Evolutionary conservation across 345 rosid species (phyloP).

Genomic region (Punica granatum): DNA sequence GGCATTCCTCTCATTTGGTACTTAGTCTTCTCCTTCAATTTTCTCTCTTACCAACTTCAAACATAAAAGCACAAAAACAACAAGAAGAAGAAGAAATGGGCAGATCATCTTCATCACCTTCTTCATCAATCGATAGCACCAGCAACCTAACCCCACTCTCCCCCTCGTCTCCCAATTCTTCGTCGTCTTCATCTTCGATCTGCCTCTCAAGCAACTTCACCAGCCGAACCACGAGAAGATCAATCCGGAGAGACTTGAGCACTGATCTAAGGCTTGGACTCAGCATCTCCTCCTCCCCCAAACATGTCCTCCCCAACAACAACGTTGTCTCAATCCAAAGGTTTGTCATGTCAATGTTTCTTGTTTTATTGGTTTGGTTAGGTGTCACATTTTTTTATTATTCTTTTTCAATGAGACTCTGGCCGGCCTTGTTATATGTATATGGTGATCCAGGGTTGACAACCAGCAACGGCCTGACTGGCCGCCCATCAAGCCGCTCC

Average conservation of each 20-base stretch:
- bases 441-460: slow-evolving; percentile 8
- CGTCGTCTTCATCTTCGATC: neutral
- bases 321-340: neutral
- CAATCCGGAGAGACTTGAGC: slow-evolving; percentile 17
- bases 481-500: slow-evolving; percentile 28
- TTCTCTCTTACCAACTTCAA: no score
- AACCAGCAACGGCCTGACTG: slow-evolving; percentile 13
- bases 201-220: slow-evolving; percentile 5
- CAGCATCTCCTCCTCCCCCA: slow-evolving; percentile 20
- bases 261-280: slow-evolving; percentile 29
- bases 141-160: slow-evolving; percentile 6
- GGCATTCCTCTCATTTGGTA: neutral
- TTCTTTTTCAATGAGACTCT: neutral
- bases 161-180: slow-evolving; percentile 5
- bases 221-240: slow-evolving; percentile 1
- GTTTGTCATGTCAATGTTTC: neutral
- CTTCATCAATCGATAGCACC: slow-evolving; percentile 26
- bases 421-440: neutral
- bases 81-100: slow-evolving; percentile 3
- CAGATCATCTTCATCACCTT: slow-evolving; percentile 15
- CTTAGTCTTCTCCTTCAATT: neutral
- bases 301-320: neutral
- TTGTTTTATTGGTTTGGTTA: neutral
- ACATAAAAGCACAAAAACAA: no score
- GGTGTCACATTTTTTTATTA: neutral